phyloP scores from a whole-genome alignment of 495 filamentous ascomycete species.

The Elaphomyces granulatus region DNA sequence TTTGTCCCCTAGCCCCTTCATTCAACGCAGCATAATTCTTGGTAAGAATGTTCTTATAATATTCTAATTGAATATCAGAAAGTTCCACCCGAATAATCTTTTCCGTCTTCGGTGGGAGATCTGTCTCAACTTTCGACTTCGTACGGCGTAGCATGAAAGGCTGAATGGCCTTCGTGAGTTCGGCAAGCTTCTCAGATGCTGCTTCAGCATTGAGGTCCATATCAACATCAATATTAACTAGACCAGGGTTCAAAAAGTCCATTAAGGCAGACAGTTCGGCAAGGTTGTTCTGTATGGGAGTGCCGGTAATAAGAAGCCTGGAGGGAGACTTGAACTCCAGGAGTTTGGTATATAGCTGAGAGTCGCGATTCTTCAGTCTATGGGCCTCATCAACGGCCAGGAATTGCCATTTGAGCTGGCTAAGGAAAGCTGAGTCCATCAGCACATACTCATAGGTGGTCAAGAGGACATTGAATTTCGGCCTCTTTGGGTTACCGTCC shows the following conservation, averaged over 20 bases:
- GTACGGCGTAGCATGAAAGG: constrained; percentile 94
- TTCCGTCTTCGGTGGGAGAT: constrained; percentile 89
- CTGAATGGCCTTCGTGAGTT: constrained; percentile 60
- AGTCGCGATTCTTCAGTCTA: constrained; percentile 89
- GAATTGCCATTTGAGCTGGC: constrained; percentile 91
- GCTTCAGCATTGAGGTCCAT: constrained; percentile 62
- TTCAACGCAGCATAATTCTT: constrained; percentile 92
- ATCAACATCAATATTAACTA: constrained; percentile 73
- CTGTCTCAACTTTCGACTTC: constrained; percentile 92
- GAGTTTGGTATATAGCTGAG: constrained; percentile 75
- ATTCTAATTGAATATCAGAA: constrained; percentile 88
- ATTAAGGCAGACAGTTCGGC: constrained; percentile 83
- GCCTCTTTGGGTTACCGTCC: constrained; percentile 65
- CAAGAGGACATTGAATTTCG: constrained; percentile 88
- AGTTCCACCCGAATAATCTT: constrained; percentile 97
- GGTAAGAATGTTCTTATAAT: constrained; percentile 97
- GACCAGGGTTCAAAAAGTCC: constrained; percentile 88
- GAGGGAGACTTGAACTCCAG: constrained; percentile 71
- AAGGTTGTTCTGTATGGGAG: constrained; percentile 92
- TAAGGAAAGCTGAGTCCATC: constrained; percentile 60
- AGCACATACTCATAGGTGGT: constrained; percentile 95
- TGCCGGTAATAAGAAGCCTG: constrained; percentile 88
- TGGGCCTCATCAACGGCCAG: constrained; percentile 95
- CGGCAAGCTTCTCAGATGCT: constrained; percentile 52
- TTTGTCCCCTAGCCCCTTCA: constrained; percentile 71